phyloP scores from a whole-genome alignment of 1,139 yeast genomes.

The Saccharomyces uvarum region DNA sequence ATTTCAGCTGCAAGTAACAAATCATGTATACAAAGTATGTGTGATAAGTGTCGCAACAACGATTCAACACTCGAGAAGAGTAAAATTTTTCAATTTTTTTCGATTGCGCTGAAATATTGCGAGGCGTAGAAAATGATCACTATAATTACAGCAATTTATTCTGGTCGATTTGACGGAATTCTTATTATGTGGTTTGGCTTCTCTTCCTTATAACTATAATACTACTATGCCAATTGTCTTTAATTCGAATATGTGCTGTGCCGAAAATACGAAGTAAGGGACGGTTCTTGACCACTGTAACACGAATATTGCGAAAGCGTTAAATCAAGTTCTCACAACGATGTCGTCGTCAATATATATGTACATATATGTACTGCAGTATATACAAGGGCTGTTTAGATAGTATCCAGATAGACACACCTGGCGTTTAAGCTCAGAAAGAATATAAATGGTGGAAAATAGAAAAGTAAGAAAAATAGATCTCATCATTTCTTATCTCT shows the following conservation, averaged over 20 bases:
- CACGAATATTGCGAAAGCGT: background rate
- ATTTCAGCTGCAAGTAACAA: background rate
- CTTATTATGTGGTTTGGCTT: background rate
- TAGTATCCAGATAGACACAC: background rate
- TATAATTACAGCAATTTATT: background rate
- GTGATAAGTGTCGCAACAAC: background rate
- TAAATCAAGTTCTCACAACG: background rate
- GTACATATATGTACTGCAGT: background rate
- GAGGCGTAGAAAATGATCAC: background rate
- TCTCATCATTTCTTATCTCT: constrained; percentile 30
- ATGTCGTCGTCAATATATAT: background rate
- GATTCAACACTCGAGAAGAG: background rate
- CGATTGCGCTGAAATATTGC: background rate
- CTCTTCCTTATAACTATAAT: background rate
- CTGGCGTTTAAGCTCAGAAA: background rate
- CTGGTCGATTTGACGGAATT: background rate
- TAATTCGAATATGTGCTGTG: too few relatives aligned
- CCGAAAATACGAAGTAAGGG: background rate
- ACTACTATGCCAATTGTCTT: background rate
- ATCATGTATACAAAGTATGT: background rate
- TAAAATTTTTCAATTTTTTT: constrained; percentile 3
- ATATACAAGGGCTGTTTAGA: background rate
- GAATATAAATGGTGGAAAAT: background rate
- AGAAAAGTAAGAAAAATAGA: background rate
- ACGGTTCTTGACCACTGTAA: background rate